Evolutionary conservation across 176 grass and related monocot genomes (phyloP).

Genomic region (Rhynchospora tenuis): DNA sequence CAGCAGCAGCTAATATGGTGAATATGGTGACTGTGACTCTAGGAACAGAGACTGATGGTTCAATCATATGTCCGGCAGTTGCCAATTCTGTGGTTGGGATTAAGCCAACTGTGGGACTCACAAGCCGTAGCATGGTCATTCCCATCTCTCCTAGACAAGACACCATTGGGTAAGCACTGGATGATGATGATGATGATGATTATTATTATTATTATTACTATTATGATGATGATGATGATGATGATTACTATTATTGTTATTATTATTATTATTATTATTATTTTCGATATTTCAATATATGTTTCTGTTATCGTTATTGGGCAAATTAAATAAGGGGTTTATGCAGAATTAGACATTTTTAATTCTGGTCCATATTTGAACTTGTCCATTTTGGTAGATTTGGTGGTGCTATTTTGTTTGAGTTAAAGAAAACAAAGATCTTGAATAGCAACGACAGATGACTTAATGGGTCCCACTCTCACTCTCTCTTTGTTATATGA

Average conservation of each 20-base stretch:
- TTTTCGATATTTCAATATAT: not conserved
- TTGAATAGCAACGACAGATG: not conserved
- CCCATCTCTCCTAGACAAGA: conserved; percentile 48
- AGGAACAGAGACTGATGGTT: conserved; percentile 65
- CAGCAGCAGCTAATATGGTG: conserved; percentile 51
- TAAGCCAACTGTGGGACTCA: conserved; percentile 66
- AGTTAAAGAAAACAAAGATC: not conserved
- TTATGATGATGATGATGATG: not conserved
- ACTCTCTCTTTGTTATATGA: not conserved
- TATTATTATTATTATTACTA: not conserved
- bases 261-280: not conserved
- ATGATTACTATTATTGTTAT: not conserved
- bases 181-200: not conserved
- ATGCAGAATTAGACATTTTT: not conserved
- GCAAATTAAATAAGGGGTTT: not conserved
- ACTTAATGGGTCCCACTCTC: not conserved
- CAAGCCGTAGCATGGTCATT: conserved; percentile 57
- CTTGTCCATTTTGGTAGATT: not conserved
- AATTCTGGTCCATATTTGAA: not conserved
- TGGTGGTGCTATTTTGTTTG: not conserved
- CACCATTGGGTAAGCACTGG: conserved; percentile 39
- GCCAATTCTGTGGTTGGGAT: conserved; percentile 58
- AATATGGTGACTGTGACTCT: conserved; percentile 64
- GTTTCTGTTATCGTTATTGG: not conserved
- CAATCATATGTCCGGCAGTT: conserved; percentile 54